A percentile compares a stretch with the other conserved stretches of the same genome.
phyloP scores from a whole-genome alignment of 108 stramenopile genomes.

The Skeletonema grethae region DNA sequence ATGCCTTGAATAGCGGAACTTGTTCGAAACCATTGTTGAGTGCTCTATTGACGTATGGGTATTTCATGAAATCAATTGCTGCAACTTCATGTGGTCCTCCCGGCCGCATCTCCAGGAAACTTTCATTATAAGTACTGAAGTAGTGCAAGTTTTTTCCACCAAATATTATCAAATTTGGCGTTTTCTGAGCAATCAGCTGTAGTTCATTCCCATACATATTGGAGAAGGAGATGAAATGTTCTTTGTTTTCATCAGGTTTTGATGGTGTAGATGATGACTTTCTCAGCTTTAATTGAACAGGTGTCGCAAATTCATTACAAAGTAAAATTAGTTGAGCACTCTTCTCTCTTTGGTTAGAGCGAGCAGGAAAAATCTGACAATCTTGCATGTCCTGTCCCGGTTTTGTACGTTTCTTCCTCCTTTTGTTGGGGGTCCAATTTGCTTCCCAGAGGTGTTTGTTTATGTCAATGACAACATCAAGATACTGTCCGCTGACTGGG shows the following conservation, averaged over 20 bases:
- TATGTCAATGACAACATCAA: slow-evolving; percentile 42
- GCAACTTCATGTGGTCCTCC: slow-evolving; percentile 36
- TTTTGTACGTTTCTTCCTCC: neutral
- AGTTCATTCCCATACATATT: slow-evolving; percentile 43
- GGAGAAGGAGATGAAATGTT: slow-evolving; percentile 6
- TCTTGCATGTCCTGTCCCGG: slow-evolving; percentile 34
- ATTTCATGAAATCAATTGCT: slow-evolving; percentile 3
- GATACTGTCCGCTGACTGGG: slow-evolving; percentile 16
- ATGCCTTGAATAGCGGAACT: neutral
- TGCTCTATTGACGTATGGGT: slow-evolving; percentile 8
- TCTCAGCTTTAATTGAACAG: slow-evolving; percentile 24
- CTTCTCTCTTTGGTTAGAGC: slow-evolving; percentile 5
- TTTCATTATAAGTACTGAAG: slow-evolving; percentile 19
- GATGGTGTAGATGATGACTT: neutral
- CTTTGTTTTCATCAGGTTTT: neutral
- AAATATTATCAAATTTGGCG: slow-evolving; percentile 15
- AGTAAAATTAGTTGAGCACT: slow-evolving; percentile 23
- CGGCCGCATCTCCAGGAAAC: slow-evolving; percentile 40
- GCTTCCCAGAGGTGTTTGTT: slow-evolving; percentile 28
- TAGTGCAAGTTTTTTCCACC: slow-evolving; percentile 46
- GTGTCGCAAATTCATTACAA: slow-evolving; percentile 39
- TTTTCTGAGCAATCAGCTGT: slow-evolving; percentile 19
- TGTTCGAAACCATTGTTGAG: neutral
- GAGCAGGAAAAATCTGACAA: slow-evolving; percentile 40
- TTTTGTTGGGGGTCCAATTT: neutral